phyloP scores from a whole-genome alignment of 192 early-diverging fungal species.

The Coemansia sp. region DNA sequence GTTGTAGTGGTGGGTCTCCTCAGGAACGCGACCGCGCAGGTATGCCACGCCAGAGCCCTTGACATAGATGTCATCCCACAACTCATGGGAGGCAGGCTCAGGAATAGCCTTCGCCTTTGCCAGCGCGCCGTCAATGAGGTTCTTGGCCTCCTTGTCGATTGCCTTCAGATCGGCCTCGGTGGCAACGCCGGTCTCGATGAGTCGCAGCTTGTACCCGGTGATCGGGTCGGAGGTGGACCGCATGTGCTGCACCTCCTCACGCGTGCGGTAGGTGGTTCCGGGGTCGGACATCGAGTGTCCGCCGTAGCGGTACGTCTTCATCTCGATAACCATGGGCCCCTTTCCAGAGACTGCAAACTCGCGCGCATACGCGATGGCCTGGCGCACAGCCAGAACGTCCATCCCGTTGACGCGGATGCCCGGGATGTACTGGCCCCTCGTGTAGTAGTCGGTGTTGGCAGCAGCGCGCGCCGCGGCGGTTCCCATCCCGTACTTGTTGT shows the following conservation, averaged over 20 bases:
- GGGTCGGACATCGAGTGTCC: slow-evolving; percentile 99
- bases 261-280: slow-evolving; percentile 97
- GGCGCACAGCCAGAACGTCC: slow-evolving; percentile 91
- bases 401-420: slow-evolving; percentile 91
- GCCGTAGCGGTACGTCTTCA: slow-evolving; percentile 98
- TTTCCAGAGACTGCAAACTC: slow-evolving; percentile 79
- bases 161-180: slow-evolving; percentile 90
- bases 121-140: slow-evolving; percentile 82
- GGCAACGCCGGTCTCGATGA: slow-evolving; percentile 67
- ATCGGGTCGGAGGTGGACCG: slow-evolving; percentile 91
- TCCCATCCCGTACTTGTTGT: slow-evolving; percentile 99
- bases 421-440: slow-evolving; percentile 95
- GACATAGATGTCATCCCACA: slow-evolving; percentile 84
- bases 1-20: slow-evolving; percentile 73
- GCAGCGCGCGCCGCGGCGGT: slow-evolving; percentile 88
- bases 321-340: slow-evolving; percentile 92
- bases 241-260: slow-evolving; percentile 99
- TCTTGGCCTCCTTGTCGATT: slow-evolving; percentile 90
- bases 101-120: slow-evolving; percentile 77
- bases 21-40: slow-evolving; percentile 82
- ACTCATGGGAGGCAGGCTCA: slow-evolving; percentile 66
- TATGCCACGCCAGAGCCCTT: slow-evolving; percentile 68
- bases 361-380: slow-evolving; percentile 82
- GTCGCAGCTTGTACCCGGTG: slow-evolving; percentile 83
- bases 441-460: slow-evolving; percentile 92